Evolutionary conservation across 306 rosid genomes (phyloP), one percentile per base, ranked within the genome.

Genomic region (Vigna trinervia): DNA sequence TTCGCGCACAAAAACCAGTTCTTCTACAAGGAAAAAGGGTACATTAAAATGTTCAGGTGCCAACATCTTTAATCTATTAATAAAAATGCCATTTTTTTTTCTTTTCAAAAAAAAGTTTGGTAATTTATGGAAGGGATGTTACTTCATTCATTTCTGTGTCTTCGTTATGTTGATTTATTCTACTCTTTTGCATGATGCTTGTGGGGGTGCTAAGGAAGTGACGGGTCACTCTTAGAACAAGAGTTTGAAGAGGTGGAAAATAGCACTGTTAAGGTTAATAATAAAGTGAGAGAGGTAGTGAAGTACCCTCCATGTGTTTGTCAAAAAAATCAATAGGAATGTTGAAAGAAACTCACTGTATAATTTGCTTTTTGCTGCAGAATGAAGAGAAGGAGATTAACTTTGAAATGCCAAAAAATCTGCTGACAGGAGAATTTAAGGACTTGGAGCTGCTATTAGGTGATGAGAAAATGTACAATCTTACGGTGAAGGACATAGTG

Each of bases 31-130:
- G 68, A 80, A 76, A 28, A 75, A 62, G 14, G n/a, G 32, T 15
- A 3, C 12, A 3, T 19, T 46, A 51, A 53, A 62, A 20, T 78
- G 77, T 38, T 41, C 71, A 69, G 88, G 89, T 86, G 26, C 12
- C 66, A 62, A 60, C 23, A 63, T n/a, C 8, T 65, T 56, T 19
- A 17, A 39, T 38, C 17, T 14, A 5, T 13, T 39, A 64, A 14
- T 14, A 19, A 23, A 38, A 8, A 15, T 8, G 34, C 28, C 43
- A 9, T 74, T 74, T 13, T 20, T 38, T 73, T 38, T 73, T 72
- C 12, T 6, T 26, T 6, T 34, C 5, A 47, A 30, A 7, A n/a
- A 6, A 14, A 45, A 45, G 15, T 45, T 45, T 45, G 22, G 0
- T 3, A 46, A 26, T 45, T 47, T 28, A 5, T 23, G 26, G 1